phyloP scores from a whole-genome alignment of 208 protist species.

The Blastocrithidia nonstop region DNA sequence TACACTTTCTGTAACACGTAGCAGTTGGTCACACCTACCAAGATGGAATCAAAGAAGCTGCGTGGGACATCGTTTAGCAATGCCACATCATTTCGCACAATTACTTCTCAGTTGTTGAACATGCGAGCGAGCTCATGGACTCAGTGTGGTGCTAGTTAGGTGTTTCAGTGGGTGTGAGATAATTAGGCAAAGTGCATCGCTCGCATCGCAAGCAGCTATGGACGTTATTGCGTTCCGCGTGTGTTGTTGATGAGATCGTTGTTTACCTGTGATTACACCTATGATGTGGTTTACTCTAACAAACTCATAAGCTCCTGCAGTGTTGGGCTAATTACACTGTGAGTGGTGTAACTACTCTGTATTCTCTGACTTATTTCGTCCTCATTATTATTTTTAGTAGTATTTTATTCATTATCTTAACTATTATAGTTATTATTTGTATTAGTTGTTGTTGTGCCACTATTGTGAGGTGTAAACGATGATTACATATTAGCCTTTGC shows the following conservation, averaged over 20 bases:
- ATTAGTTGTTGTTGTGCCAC: too few species aligned
- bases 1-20: slow-evolving; percentile 53
- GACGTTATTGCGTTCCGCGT: slow-evolving; percentile 32
- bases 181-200: slow-evolving; percentile 41
- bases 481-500: too few species aligned
- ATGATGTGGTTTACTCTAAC: slow-evolving; percentile 43
- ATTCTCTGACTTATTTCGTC: too few species aligned
- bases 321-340: slow-evolving; percentile 16
- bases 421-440: too few species aligned
- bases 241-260: slow-evolving; percentile 25
- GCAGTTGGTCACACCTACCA: slow-evolving; percentile 47
- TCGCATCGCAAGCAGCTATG: slow-evolving; percentile 23
- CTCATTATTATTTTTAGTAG: too few species aligned
- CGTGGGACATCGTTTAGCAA: slow-evolving; percentile 61
- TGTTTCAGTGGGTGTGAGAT: slow-evolving; percentile 20
- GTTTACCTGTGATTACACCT: slow-evolving; percentile 30
- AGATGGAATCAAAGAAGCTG: slow-evolving; percentile 70
- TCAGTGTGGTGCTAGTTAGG: slow-evolving; percentile 39
- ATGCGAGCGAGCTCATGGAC: slow-evolving; percentile 70
- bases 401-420: too few species aligned
- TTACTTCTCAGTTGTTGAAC: slow-evolving; percentile 78
- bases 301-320: slow-evolving; percentile 50
- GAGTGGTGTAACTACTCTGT: too few species aligned
- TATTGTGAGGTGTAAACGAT: too few species aligned
- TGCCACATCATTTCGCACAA: slow-evolving; percentile 59